Percentiles rank a stretch among this genome's conserved stretches.
phyloP scores from a whole-genome alignment of 208 protist genomes.

The Leishmania braziliensis region DNA sequence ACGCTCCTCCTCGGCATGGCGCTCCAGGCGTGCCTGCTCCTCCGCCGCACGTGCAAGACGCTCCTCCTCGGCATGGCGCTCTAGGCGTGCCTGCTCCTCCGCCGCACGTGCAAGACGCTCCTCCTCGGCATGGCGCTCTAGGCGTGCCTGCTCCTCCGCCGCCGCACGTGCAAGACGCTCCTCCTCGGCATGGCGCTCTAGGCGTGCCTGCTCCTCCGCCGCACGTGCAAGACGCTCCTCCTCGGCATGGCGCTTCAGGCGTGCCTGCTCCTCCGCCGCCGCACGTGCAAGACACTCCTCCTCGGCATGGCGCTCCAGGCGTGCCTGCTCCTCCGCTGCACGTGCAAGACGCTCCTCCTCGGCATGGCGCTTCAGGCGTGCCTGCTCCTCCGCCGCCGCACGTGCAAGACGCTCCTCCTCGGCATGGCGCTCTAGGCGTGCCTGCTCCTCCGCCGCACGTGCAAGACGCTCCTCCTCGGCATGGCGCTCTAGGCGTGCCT shows the following conservation, averaged over 20 bases:
- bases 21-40: neutral
- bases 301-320: neutral
- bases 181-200: neutral
- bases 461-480: neutral
- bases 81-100: neutral
- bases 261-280: neutral
- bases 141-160: neutral
- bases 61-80: neutral
- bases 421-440: neutral
- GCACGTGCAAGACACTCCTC: neutral
- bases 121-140: neutral
- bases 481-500: constrained; percentile 5
- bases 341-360: neutral
- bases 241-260: constrained; percentile 17
- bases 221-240: constrained; percentile 20
- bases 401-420: constrained; percentile 9
- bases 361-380: neutral
- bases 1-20: neutral
- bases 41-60: neutral
- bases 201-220: constrained; percentile 13
- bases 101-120: constrained; percentile 16
- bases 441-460: neutral
- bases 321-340: neutral
- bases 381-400: constrained; percentile 11
- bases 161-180: neutral